Evolutionary conservation across 495 filamentous ascomycete genomes (phyloP), one percentile per base, ranked within the genome.

Genomic region (Hypoxylon lienhwacheense): DNA sequence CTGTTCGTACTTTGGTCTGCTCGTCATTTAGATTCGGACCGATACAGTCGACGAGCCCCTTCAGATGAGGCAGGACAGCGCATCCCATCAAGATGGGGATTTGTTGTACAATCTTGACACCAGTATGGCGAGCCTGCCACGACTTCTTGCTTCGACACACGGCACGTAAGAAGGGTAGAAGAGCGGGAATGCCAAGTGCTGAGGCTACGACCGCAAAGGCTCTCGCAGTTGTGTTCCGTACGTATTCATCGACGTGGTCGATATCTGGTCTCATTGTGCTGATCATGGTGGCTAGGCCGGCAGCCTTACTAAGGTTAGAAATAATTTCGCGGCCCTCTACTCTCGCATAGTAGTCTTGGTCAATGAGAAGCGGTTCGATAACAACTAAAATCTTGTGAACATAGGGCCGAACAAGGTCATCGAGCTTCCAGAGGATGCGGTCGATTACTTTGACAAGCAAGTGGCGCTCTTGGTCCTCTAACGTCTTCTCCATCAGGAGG

Each of bases 31-130:
- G 79, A 67, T 95, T 96, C 50, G 91, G 90, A 6, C 85, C 89
- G 66, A 99, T 96, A 70, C 91, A 97, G 54, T 97, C 95, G 12
- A 99, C 95, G 19, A 99, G 77, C 5, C 90, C 92, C 67, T 96
- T 97, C 37, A 99, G 81, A 67, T 99, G 92, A 25, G 93, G 95
- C 20, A 99, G 77, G 55, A 97, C 91, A 21, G 95, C 95, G 66
- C 93, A 97, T 24, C 95, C 95, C 91, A 99, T 97, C 10, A 97
- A 73, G 64, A 99, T 99, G n/a, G 95, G 91, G 61, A 99, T 97
- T 70, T 99, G 95, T 65, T 99, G 95, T 19, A 97, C 86, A 59
- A 99, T 97, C 77, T 97, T 97, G 39, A 97, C 95, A 70, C 95
- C 95, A n/a, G 95, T 99, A 68, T 99, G 95, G 53, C 95, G 78